Evolutionary conservation across 305 asterid species (phyloP).

Genomic region (Fraxinus floribunda): DNA sequence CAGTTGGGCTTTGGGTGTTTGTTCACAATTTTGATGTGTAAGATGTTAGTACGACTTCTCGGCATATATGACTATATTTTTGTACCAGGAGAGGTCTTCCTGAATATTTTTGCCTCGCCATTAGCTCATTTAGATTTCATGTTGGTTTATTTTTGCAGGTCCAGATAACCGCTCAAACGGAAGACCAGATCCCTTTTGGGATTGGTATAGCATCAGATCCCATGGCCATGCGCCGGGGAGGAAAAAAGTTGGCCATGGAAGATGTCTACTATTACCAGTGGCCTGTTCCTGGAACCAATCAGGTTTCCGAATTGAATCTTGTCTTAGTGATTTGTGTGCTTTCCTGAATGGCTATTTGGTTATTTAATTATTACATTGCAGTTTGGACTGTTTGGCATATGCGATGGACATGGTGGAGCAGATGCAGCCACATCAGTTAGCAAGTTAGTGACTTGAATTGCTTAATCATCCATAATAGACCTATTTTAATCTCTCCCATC

Average conservation of each 20-base stretch:
- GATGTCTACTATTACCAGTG: conserved; percentile 89
- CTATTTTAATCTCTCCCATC: not conserved
- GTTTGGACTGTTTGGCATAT: conserved; percentile 92
- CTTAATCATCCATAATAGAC: not conserved
- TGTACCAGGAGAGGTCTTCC: not conserved
- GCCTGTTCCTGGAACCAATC: conserved; percentile 87
- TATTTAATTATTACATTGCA: conserved; percentile 40
- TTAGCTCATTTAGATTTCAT: not conserved
- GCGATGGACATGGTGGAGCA: conserved; percentile 98
- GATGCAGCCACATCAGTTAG: conserved; percentile 89
- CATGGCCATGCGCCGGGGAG: conserved; percentile 94
- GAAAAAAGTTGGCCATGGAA: conserved; percentile 91
- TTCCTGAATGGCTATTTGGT: conserved; percentile 20
- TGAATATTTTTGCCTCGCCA: not conserved
- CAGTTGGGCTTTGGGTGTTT: not conserved
- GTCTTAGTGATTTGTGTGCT: conserved; percentile 23
- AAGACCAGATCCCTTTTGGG: conserved; percentile 70
- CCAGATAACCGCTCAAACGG: conserved; percentile 58
- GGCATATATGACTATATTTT: not conserved
- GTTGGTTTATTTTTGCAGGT: conserved; percentile 44
- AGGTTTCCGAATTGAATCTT: conserved; percentile 51
- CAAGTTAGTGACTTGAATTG: conserved; percentile 60
- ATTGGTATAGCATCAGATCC: conserved; percentile 92
- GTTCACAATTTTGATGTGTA: not conserved
- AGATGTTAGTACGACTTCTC: not conserved